A percentile compares a stretch with the other conserved stretches of the same genome.
Conservation (phyloP, 2,329 filamentous ascomycete genomes). For the Aspergillus persii region DNA sequence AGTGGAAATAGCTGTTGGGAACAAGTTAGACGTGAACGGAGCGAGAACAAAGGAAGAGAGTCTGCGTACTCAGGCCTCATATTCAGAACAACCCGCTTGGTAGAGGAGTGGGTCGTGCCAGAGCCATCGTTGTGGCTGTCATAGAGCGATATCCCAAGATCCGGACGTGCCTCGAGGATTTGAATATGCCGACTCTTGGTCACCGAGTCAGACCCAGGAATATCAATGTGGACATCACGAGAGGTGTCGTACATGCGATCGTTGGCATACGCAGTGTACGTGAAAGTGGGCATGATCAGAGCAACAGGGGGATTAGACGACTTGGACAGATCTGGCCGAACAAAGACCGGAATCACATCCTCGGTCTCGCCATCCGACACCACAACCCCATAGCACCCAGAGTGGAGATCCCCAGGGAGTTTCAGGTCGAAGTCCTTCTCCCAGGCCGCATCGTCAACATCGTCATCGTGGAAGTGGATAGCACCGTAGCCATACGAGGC, state of each 20-base stretch:
- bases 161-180: conserved; percentile 28
- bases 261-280: conserved; percentile 41
- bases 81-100: conserved; percentile 39
- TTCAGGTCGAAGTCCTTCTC: conserved; percentile 30
- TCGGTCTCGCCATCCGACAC: conserved; percentile 11
- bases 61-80: conserved; percentile 27
- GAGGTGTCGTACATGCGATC: conserved; percentile 36
- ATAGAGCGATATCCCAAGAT: conserved; percentile 40
- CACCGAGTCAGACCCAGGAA: conserved; percentile 16
- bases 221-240: conserved; percentile 21
- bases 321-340: conserved; percentile 21
- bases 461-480: conserved; percentile 42
- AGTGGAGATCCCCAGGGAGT: conserved; percentile 27
- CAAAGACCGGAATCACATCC: conserved; percentile 36
- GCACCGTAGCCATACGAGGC: conserved; percentile 36
- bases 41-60: background rate
- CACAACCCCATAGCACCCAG: conserved; percentile 18
- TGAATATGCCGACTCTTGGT: conserved; percentile 8
- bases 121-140: conserved; percentile 40
- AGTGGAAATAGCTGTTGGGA: conserved; percentile 29
- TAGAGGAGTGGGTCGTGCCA: conserved; percentile 30
- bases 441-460: conserved; percentile 38
- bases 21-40: background rate
- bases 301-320: conserved; percentile 20
- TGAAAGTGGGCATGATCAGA: conserved; percentile 37